Base-by-base conservation (phyloP, 2,329 filamentous ascomycete species). In the Sporothrix brunneoviolacea region DNA sequence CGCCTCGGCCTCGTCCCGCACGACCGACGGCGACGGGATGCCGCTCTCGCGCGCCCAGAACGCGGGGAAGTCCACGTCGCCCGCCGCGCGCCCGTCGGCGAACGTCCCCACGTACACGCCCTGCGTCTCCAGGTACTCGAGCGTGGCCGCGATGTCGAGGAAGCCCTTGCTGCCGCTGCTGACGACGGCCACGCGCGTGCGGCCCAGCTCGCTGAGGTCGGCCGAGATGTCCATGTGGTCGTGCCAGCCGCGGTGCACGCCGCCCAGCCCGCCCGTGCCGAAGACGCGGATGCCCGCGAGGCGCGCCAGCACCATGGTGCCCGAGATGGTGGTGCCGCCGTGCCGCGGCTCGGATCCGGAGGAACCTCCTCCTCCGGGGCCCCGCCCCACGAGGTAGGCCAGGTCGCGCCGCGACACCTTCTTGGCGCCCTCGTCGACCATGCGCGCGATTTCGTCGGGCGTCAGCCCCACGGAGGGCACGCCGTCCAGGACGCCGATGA, bases 91-190 rank as follows among this genome's bases (percentile, higher is more conserved):
- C 1, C 87, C 88, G 66, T 95, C 88, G 21, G 89, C 84, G 70
- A 97, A 98, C 3, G 93, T 97, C 4, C 83, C 86, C 1, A 96
- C 90, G 33, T 84, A 77, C 19, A 89, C 90, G 9, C 87, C 87
- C 62, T 84, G 80, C 0, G 81, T 84, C 65, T 84, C 82, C 18
- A 84, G 72, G 58, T 76, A 76, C 70, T 98, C 93, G 5, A 98
- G 75, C 0, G 93, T 98, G 47, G 88, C 78, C 3, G 86, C 83
- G 53, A 96, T 90, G 63, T 98, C 93, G 33, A 98, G 75, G 66
- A 98, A 97, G 55, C 91, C 93, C 70, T 98, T 98, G 70, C 89
- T 94, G 13, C 93, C 93, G 57, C 87, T 89, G 66, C 85, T 87
- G 47, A 98, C 75, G 3, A 98, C 91, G 22, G 91, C 85, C 47